These are phyloP conservation scores for Ophiostoma ips DNA, from an alignment of 2,329 filamentous ascomycete species.

Conservation along the genomic window DNA sequence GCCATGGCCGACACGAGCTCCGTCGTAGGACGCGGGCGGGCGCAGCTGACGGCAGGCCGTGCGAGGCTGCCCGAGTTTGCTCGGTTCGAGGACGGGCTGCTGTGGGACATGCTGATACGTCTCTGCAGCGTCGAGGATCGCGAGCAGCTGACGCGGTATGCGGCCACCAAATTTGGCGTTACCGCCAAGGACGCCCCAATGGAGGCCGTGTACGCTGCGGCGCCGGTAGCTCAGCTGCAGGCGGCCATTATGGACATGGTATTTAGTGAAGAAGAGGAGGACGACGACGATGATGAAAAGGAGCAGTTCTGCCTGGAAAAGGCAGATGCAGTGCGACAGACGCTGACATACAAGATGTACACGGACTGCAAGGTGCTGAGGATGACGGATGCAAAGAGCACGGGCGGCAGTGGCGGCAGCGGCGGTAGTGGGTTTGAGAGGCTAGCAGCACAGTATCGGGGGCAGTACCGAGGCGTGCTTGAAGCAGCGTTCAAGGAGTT, in stretches of 20 bases:
- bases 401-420: not conserved
- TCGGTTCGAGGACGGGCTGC: slow-evolving; percentile 35
- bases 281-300: slow-evolving; percentile 9
- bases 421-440: slow-evolving; percentile 17
- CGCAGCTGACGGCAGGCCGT: slow-evolving; percentile 14
- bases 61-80: not conserved
- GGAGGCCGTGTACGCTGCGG: not conserved
- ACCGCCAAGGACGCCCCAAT: not conserved
- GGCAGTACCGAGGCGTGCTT: slow-evolving; percentile 34
- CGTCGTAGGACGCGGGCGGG: slow-evolving; percentile 29
- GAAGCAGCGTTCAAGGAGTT: slow-evolving; percentile 21
- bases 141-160: slow-evolving; percentile 9
- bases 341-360: slow-evolving; percentile 25
- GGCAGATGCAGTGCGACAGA: slow-evolving; percentile 20
- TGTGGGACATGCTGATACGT: slow-evolving; percentile 34
- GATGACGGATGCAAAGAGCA: slow-evolving; percentile 26
- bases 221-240: slow-evolving; percentile 4
- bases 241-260: slow-evolving; percentile 17
- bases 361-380: slow-evolving; percentile 29
- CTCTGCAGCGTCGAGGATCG: slow-evolving; percentile 18
- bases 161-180: not conserved
- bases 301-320: slow-evolving; percentile 24
- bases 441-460: slow-evolving; percentile 35
- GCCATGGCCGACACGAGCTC: slow-evolving; percentile 26
- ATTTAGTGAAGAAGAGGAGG: slow-evolving; percentile 10